Base-by-base conservation (phyloP, 1,284 basidiomycete genomes). In the Cryptococcus deneoformans region DNA sequence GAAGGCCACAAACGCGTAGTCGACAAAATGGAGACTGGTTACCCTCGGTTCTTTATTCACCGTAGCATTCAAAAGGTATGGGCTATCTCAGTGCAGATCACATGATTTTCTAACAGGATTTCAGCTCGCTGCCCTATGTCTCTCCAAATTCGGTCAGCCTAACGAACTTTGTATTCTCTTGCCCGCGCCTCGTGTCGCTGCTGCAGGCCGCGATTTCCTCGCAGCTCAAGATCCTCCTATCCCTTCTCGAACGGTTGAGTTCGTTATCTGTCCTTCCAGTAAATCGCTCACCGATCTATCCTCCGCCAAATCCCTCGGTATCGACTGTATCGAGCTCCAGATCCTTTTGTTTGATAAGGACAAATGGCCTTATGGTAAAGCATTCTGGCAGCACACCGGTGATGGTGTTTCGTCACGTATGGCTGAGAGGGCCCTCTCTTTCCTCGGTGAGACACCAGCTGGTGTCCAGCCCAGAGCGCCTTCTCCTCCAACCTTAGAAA, bases 311-410 rank as follows among this genome's bases (percentile, higher is more conserved):
- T 36, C 52, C 50, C 63, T 62, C 2, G 71, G 65, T 8, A 68
- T 77, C 40, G 72, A 75, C 49, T 67, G 80, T 40, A 73, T 84
- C 46, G 85, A 87, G 61, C 80, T 94, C 0, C 86, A 93, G 74
- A 89, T 95, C 64, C 86, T 88, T 9, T 80, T 98, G 20, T 92
- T 94, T 75, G 85, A 86, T 5, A 78, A 80, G 11, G 80, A 85
- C n/a, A 74, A 82, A 3, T 88, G 85, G 65, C 71, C 83, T 0
- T 72, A 88, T 5, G 92, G 90, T 11, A 97, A 92, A 76, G 84
- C 91, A 71, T 97, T 94, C 75, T 97, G 95, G 93, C 94, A 98
- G 69, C 94, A 98, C 71, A 87, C 89, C 0, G 95, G 95, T 0
- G 81, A 89, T 62, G 93, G 93, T 0, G 87, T 99, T 52, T 91